Conservation (phyloP, 805 yeast species). For the Myxozyma monticola region DNA sequence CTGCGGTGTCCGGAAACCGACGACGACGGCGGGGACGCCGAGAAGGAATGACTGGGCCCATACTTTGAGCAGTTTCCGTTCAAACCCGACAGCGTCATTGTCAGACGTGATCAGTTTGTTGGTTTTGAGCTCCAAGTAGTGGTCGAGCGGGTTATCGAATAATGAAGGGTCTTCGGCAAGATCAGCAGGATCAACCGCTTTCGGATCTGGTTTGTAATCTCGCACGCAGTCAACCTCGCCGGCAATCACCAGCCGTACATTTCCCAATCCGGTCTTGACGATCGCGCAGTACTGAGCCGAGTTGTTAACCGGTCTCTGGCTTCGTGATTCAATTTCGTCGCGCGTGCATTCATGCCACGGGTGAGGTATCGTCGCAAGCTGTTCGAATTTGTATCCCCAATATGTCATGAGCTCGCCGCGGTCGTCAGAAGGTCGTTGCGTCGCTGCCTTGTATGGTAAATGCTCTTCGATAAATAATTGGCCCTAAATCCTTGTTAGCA, state of each 20-base stretch:
- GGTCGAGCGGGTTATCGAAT: slow-evolving; percentile 53
- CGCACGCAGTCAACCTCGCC: slow-evolving; percentile 93
- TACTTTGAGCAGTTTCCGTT: slow-evolving; percentile 69
- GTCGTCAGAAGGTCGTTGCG: slow-evolving; percentile 27
- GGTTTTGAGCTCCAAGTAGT: slow-evolving; percentile 86
- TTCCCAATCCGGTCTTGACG: slow-evolving; percentile 84
- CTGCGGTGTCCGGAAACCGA: slow-evolving; percentile 82
- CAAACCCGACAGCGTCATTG: slow-evolving; percentile 64
- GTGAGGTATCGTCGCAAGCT: slow-evolving; percentile 66
- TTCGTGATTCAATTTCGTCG: slow-evolving; percentile 64
- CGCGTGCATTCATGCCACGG: slow-evolving; percentile 76
- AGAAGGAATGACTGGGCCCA: slow-evolving; percentile 94
- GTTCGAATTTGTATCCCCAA: slow-evolving; percentile 79
- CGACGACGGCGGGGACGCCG: slow-evolving; percentile 77
- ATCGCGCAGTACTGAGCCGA: slow-evolving; percentile 77
- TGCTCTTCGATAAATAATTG: slow-evolving; percentile 47
- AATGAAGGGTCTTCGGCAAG: slow-evolving; percentile 18
- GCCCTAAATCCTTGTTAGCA: slow-evolving; percentile 21
- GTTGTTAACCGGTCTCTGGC: slow-evolving; percentile 60
- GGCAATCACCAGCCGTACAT: slow-evolving; percentile 63
- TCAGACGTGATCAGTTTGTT: slow-evolving; percentile 55
- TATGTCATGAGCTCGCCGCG: slow-evolving; percentile 37
- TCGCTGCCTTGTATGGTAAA: slow-evolving; percentile 34
- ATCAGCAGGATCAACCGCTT: slow-evolving; percentile 22
- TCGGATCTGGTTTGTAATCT: slow-evolving; percentile 66